phyloP scores from a whole-genome alignment of 2,329 filamentous ascomycete species.

The Podosphaera fusca region DNA sequence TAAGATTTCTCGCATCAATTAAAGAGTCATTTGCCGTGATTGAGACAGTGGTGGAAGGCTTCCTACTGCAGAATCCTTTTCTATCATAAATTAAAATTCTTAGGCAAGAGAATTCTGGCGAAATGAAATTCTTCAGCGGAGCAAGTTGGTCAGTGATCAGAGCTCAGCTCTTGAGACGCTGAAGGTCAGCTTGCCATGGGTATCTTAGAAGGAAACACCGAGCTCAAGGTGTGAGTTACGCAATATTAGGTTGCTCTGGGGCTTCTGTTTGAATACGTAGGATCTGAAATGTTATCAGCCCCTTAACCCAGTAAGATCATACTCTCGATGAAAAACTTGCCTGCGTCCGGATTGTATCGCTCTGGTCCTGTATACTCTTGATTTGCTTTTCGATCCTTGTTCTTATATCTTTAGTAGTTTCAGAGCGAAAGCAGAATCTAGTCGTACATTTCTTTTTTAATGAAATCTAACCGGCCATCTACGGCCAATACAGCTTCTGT shows the following conservation, averaged over 20 bases:
- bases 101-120: not conserved
- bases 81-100: not conserved
- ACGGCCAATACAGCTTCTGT: constrained; percentile 77
- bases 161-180: not conserved
- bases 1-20: too few relatives aligned
- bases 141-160: not conserved
- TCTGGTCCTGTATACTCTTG: constrained; percentile 36
- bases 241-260: not conserved
- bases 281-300: not conserved
- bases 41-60: too few relatives aligned
- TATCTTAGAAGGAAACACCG: not conserved
- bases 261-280: not conserved
- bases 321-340: constrained; percentile 19
- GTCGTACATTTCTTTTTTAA: constrained; percentile 72
- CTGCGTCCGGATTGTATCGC: constrained; percentile 41
- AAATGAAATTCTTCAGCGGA: not conserved
- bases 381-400: constrained; percentile 45
- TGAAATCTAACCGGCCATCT: constrained; percentile 75
- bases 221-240: not conserved
- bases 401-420: constrained; percentile 18
- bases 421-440: not conserved
- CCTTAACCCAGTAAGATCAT: not conserved
- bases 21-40: too few relatives aligned
- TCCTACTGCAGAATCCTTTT: too few relatives aligned
- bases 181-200: not conserved